Evolutionary conservation across 2,329 filamentous ascomycete species (phyloP).

Genomic region (Neurospora sp.): DNA sequence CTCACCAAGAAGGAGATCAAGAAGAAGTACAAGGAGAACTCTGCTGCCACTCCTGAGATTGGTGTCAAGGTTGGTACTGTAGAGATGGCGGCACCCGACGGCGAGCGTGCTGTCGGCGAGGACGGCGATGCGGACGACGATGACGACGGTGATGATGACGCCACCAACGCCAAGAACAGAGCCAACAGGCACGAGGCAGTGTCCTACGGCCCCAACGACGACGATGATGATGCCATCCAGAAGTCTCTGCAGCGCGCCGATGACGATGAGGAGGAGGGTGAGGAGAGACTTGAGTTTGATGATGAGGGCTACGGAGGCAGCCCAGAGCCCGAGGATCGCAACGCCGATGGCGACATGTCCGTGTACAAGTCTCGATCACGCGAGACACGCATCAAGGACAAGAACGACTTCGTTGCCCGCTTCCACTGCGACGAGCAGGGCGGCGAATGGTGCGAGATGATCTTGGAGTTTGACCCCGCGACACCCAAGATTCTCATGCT

Average conservation of each 20-base stretch:
- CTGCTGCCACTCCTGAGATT: conserved; percentile 67
- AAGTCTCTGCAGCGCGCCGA: conserved; percentile 49
- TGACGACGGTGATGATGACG: conserved; percentile 70
- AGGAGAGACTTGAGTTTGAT: conserved; percentile 34
- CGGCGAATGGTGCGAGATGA: conserved; percentile 70
- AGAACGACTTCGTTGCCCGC: conserved; percentile 55
- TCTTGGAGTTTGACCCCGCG: conserved; percentile 68
- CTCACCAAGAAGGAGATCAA: conserved; percentile 71
- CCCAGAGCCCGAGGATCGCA: conserved; percentile 28
- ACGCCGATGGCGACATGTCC: conserved; percentile 31
- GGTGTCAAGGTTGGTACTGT: conserved; percentile 43
- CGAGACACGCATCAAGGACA: conserved; percentile 53
- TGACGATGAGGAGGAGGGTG: conserved; percentile 42
- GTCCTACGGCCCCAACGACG: conserved; percentile 86
- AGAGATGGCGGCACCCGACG: conserved; percentile 35
- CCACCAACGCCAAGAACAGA: conserved; percentile 61
- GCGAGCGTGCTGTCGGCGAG: conserved; percentile 26
- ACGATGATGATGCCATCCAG: conserved; percentile 73
- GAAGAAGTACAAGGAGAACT: conserved; percentile 59
- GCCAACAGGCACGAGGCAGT: conserved; percentile 72
- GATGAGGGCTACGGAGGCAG: conserved; percentile 44
- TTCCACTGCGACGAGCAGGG: conserved; percentile 71
- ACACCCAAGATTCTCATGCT: conserved; percentile 91
- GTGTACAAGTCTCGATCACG: conserved; percentile 18
- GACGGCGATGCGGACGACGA: conserved; percentile 58